Base-by-base conservation (phyloP, 352 stramenopile species). In the Globisporangium parvum region DNA sequence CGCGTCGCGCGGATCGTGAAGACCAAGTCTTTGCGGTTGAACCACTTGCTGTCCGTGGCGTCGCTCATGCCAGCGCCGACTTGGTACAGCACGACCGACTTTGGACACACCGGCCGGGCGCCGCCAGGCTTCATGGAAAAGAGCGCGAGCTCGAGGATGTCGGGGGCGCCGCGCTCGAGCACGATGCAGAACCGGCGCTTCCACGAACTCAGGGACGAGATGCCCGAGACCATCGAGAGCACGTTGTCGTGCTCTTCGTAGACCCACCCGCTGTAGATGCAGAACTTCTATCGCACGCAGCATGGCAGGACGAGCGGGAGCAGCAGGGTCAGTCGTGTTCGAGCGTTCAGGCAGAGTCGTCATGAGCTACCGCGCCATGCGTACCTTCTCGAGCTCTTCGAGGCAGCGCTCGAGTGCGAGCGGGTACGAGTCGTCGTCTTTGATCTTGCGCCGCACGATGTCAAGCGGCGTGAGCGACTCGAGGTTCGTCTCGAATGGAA, bases 91-190 rank as follows among this genome's bases (percentile, higher is more conserved):
- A 89, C 65, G 20, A 89, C 77, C 1, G 71, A 73, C 18, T 61
- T 72, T 18, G 82, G 82, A 21, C 75, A 80, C 47, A 75, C 73
- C 1, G 77, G 77, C 1, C 81, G 75, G 31, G 69, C 55, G 12
- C 64, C 65, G 6, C 59, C 66, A 24, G 76, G 66, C 44, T 73
- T 65, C 66, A 85, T 76, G 21, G 61, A 73, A 44, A 88, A 92
- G 11, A 91, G 70, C 24, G 78, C 80, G n/a, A 92, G 60, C 64
- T 94, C 81, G 8, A 92, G 53, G 0, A 87, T 58, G 17, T 81
- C 67, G 0, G 70, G 73, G 0, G 84, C 60, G 3, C 78, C 81
- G 41, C 80, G 76, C 46, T 85, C 68, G 17, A 94, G 59, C 2
- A 91, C 81, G 21, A 94, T 76, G 41, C 80, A 89, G 53, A 85